Evolutionary conservation across 352 stramenopile species (phyloP), one percentile per base, ranked within the genome.

Genomic region (Globisporangium solare): DNA sequence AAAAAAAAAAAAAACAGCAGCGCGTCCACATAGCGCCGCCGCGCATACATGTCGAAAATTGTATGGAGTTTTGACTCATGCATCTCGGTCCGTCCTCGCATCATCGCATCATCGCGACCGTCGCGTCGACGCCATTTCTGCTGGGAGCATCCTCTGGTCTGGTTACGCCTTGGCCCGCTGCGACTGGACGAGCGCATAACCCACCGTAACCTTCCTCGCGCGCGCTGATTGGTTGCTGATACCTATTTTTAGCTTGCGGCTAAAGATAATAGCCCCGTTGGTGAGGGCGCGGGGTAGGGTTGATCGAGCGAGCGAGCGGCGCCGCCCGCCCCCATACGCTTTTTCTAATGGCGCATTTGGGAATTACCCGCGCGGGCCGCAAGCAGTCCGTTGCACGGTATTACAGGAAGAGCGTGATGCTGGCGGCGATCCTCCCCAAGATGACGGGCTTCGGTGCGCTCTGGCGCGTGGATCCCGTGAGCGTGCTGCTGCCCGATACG

Each of bases 391-490:
- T 27, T 5, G 24, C 24, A 5, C n/a, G n/a, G n/a, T n/a, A n/a
- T n/a, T n/a, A 27, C 24, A 27, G 32, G 45, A 47, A 54, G 22
- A 46, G 31, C 5, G 2, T 8, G 8, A 60, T 62, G 56, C 40
- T 62, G 17, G 56, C 56, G 27, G 35, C 56, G 39, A 35, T 62
- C 48, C 32, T 56, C 31, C 51, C 51, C n/a, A 59, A 59, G 43
- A 60, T 60, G 17, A 61, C 57, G 43, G 54, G 61, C 27, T 76
- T 74, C 51, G 54, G 69, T 27, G 73, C 71, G 46, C 57, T 81
- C 55, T 85, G 76, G 60, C 76, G 74, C 61, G 57, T 82, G 50
- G 68, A 70, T 39, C 63, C 76, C n/a, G 57, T 67, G 24, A 64
- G 74, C 24, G 67, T 70, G 58, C 48, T 56, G 46, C 52, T 60